Base-by-base conservation (phyloP, 78 protist genomes). In the Monosiga brevicollis region DNA sequence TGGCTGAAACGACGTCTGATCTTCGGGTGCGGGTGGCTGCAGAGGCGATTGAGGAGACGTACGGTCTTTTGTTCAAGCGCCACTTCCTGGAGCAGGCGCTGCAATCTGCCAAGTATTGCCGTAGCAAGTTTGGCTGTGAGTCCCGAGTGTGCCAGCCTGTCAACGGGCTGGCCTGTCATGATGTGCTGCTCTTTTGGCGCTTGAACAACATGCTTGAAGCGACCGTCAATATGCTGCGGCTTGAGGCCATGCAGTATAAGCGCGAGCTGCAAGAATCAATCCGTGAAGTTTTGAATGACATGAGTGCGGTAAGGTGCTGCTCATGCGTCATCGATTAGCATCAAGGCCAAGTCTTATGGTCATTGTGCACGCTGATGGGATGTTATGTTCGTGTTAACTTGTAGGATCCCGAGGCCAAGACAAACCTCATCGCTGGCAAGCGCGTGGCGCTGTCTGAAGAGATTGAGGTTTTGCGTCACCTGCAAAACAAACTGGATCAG, bases 111-210 rank as follows among this genome's bases (percentile, higher is more conserved):
- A 15, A 6, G 15, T 49, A 49, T 15, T 49, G 62, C 62, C 62
- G 15, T 6, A 20, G 29, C 62, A 49, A 49, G 62, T 49, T 49
- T 49, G 62, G 62, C 6, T 49, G 15, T 15, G 15, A 49, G 62
- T 49, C 15, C 62, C 6, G 29, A 49, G 62, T 15, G 15, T 49
- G 62, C 15, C 62, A 37, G 3, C 26, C 79, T 1, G 23, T n/a
- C 2, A 75, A 75, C 22, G 42, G n/a, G 35, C 79, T 75, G 55
- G 36, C 36, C 2, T 75, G 79, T 49, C 32, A 10, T 23, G 79
- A 75, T 49, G 79, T 75, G 34, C 38, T 75, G 6, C 79, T 75
- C 49, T 75, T 75, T 32, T 75, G 79, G 79, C 79, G 79, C 49
- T 0, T 75, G 35, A 2, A 75, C 32, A 24, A 40, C 2, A 40